These are phyloP conservation scores for Backusella luteola DNA, from an alignment of 192 early-diverging fungal genomes.

Conservation along the genomic window DNA sequence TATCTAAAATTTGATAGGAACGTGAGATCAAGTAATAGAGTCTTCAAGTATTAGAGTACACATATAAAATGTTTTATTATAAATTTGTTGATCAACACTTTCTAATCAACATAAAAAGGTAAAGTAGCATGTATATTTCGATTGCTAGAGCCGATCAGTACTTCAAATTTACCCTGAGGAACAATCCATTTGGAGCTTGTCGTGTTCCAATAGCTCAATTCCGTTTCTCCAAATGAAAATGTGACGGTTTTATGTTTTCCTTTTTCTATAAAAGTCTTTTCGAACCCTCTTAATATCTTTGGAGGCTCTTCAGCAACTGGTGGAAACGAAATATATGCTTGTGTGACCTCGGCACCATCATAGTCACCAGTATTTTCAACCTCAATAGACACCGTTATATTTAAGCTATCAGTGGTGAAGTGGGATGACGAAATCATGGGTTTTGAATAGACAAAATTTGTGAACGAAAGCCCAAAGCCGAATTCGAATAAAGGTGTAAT, in stretches of 20 bases:
- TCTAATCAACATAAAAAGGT: not conserved
- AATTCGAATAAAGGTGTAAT: slow-evolving; percentile 56
- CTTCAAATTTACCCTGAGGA: slow-evolving; percentile 43
- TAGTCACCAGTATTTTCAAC: slow-evolving; percentile 35
- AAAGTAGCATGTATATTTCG: slow-evolving; percentile 42
- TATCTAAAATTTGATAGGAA: not conserved
- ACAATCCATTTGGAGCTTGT: slow-evolving; percentile 33
- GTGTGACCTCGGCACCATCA: slow-evolving; percentile 38
- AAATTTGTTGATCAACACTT: not conserved
- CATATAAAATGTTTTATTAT: not conserved
- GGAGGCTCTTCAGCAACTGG: slow-evolving; percentile 36
- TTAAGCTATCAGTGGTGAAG: not conserved
- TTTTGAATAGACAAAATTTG: slow-evolving; percentile 49
- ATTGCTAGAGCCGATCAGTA: slow-evolving; percentile 52
- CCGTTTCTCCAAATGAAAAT: slow-evolving; percentile 36
- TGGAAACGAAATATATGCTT: slow-evolving; percentile 42
- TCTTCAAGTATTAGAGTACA: not conserved
- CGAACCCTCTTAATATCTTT: slow-evolving; percentile 29
- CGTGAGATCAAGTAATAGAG: not conserved
- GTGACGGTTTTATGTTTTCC: slow-evolving; percentile 30
- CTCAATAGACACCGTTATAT: slow-evolving; percentile 29
- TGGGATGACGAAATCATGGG: slow-evolving; percentile 6
- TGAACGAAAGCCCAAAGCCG: slow-evolving; percentile 65
- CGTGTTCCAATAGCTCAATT: slow-evolving; percentile 49
- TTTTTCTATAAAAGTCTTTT: slow-evolving; percentile 22